Base-by-base conservation (phyloP, 1,284 basidiomycete genomes). In the Marasmius oreades region DNA sequence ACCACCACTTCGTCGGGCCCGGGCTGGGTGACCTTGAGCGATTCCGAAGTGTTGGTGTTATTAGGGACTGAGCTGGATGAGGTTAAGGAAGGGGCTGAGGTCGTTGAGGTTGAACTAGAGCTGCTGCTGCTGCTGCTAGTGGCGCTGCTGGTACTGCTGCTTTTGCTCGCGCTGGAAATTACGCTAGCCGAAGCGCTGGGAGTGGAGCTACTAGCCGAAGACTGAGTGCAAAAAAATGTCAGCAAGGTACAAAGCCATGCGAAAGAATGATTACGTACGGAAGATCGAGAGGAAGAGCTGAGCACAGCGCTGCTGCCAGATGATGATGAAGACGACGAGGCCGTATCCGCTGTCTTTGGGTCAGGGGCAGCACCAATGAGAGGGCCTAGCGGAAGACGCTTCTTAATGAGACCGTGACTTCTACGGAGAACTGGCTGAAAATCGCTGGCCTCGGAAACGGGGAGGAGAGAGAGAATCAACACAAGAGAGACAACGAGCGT, bases 341-440 rank as follows among this genome's bases (percentile, higher is more conserved):
- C 20, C 48, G 36, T 36, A 24, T 59, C 42, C n/a, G 53, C 31
- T 55, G 53, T 23, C 37, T 43, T n/a, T 20, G 63, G 52, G 37
- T 31, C 51, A 23, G 67, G 63, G 47, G 60, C 60, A 7, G 61
- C 65, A 37, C 63, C 63, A 43, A 59, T 65, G 26, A 63, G 61
- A n/a, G 59, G 53, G 26, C 62, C 55, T 18, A 31, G 62, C 56
- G 55, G 61, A 53, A 72, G 64, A 51, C 88, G 85, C 68, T 86
- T 89, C 72, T 77, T 87, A 62, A 90, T 68, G 68, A 92, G 72
- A 62, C 89, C 86, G 63, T 88, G 86, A 68, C 78, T 78, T 62
- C 81, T 79, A 51, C 75, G 80, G 43, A 71, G 70, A 55, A 68
- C 50, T 37, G 59, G 59, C 46, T 67, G 70, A 61, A 75, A 68